Conservation (phyloP, 495 filamentous ascomycete species). For the Lindgomyces ingoldianus region DNA sequence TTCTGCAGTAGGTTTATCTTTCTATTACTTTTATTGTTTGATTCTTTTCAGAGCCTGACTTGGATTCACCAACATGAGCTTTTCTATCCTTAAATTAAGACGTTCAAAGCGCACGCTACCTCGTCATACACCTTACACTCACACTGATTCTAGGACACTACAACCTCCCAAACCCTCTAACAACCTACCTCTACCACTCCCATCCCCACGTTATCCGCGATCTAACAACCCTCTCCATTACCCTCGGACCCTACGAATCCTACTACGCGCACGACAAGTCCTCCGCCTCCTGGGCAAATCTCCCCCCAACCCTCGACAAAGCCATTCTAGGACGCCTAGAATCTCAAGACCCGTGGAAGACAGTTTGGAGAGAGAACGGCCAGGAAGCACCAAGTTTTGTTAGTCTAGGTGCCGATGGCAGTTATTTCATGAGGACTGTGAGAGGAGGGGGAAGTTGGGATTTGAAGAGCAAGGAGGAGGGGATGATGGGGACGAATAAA, state of each 20-base stretch:
- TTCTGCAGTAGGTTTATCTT: conserved; percentile 25
- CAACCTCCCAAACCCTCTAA: conserved; percentile 36
- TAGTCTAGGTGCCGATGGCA: conserved; percentile 30
- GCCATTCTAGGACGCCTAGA: conserved; percentile 16
- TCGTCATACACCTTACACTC: not conserved
- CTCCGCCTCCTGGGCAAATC: conserved; percentile 27
- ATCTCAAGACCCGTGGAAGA: conserved; percentile 15
- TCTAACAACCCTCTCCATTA: conserved; percentile 29
- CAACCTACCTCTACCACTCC: conserved; percentile 32
- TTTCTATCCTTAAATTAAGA: too few relatives aligned
- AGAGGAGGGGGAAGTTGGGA: conserved; percentile 34
- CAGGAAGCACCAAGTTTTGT: conserved; percentile 31
- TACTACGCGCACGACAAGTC: conserved; percentile 32
- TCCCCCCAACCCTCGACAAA: conserved; percentile 32
- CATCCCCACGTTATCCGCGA: conserved; percentile 28
- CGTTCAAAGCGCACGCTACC: too few relatives aligned
- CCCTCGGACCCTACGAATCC: conserved; percentile 35
- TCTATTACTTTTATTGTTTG: not conserved
- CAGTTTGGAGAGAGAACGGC: conserved; percentile 26
- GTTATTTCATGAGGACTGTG: conserved; percentile 35
- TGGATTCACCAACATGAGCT: not conserved
- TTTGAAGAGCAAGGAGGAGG: conserved; percentile 28
- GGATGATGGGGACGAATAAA: conserved; percentile 33
- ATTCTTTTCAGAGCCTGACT: not conserved
- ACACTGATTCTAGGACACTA: conserved; percentile 27